Base-by-base conservation (phyloP, 1,284 basidiomycete genomes). In the Ganoderma sinense region DNA sequence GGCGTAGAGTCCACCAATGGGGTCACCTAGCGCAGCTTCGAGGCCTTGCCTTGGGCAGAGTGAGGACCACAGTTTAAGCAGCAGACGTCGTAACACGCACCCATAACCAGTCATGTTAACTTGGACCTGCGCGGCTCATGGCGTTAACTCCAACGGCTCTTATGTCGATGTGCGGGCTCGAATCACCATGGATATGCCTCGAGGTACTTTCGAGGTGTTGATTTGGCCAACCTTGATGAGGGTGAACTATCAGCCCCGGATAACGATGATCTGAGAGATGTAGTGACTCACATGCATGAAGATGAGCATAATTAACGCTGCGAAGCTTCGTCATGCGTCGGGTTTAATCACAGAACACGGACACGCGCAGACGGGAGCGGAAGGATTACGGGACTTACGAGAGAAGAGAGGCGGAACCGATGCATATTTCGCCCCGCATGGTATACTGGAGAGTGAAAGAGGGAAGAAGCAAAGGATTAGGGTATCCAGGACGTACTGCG, bases 401-500 rank as follows among this genome's bases (percentile, higher is more conserved):
- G 66, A 94, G 82, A 69, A 93, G 74, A 62, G 91, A 88, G 67
- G 88, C 91, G 71, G 87, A 80, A 69, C 89, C 88, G 53, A 94
- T 86, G 79, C 90, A 94, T 72, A 91, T 73, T 85, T 93, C 92
- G 43, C 92, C 92, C 69, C 86, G 90, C 88, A 92, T 88, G 77
- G 64, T 72, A 65, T 65, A 60, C 68, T 67, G 59, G 68, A 68
- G 51, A 62, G 48, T 62, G 59, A 65, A 62, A 60, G 64, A 60
- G 53, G 69, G 61, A 69, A 70, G 65, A 61, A 67, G 70, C 60
- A 64, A 76, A 74, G 74, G 72, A 75, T 78, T 66, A 73, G 66
- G 73, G 78, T 77, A 77, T 75, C 75, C 80, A 73, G 74, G 72
- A 71, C 73, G 75, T 64, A 71, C 72, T 67, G 70, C 67, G 68